Conservation (phyloP, 495 filamentous ascomycete species). For the Penicillium malachiteum region DNA sequence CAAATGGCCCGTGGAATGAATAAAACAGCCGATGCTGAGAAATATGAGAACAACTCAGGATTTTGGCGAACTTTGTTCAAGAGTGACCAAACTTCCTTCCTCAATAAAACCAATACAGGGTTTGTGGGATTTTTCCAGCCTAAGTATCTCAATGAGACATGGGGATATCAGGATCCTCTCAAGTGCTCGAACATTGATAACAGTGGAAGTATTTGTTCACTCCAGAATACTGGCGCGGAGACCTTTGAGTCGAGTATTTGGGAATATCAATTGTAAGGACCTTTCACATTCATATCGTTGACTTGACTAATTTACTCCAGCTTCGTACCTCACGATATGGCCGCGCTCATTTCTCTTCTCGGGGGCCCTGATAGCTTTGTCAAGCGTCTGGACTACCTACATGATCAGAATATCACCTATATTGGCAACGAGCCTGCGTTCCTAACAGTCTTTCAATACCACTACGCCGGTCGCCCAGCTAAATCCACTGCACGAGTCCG, state of each 20-base stretch:
- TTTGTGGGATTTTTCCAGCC: slow-evolving; percentile 72
- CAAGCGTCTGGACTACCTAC: slow-evolving; percentile 64
- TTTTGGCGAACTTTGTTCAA: slow-evolving; percentile 75
- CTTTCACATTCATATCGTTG: not conserved
- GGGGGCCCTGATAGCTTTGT: slow-evolving; percentile 60
- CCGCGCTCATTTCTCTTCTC: slow-evolving; percentile 55
- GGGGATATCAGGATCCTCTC: slow-evolving; percentile 58
- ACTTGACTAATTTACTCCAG: slow-evolving; percentile 16
- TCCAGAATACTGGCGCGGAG: slow-evolving; percentile 50
- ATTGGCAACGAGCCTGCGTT: slow-evolving; percentile 73
- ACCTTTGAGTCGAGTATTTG: slow-evolving; percentile 70
- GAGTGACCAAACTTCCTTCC: slow-evolving; percentile 46
- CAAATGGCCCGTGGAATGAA: slow-evolving; percentile 55
- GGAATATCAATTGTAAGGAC: slow-evolving; percentile 65
- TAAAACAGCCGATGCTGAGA: slow-evolving; percentile 52
- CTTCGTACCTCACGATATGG: slow-evolving; percentile 72
- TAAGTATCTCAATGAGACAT: slow-evolving; percentile 55
- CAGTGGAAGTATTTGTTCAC: slow-evolving; percentile 59
- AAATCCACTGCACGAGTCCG: slow-evolving; percentile 47
- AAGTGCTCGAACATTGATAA: slow-evolving; percentile 44
- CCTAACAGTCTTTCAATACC: slow-evolving; percentile 69
- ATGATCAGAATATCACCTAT: slow-evolving; percentile 54
- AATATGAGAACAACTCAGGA: slow-evolving; percentile 59
- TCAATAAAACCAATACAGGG: slow-evolving; percentile 37
- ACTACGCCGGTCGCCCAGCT: slow-evolving; percentile 66